Percentiles rank a stretch among this genome's conserved stretches.
Conservation (phyloP, 345 rosid genomes). For the Aegle marmelos region DNA sequence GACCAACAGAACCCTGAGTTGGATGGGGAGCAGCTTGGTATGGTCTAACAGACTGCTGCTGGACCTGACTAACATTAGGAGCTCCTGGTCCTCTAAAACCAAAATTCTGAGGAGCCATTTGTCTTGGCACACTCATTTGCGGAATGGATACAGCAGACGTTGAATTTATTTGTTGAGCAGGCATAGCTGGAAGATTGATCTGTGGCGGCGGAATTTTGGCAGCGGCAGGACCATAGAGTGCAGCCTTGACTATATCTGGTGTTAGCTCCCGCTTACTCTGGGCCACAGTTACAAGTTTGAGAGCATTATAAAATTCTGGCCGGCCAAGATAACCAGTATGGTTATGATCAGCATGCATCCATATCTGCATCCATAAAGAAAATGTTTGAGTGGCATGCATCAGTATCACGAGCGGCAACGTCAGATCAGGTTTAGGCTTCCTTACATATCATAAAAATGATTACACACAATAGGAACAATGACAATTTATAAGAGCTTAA, state of each 20-base stretch:
- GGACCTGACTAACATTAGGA: slow-evolving; percentile 47
- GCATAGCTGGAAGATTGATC: slow-evolving; percentile 62
- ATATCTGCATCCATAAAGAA: slow-evolving; percentile 53
- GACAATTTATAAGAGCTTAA: not conserved
- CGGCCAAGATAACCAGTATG: slow-evolving; percentile 78
- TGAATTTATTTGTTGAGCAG: slow-evolving; percentile 44
- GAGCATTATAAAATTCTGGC: slow-evolving; percentile 80
- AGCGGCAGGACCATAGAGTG: slow-evolving; percentile 89
- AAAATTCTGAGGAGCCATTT: slow-evolving; percentile 37
- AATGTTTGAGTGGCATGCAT: slow-evolving; percentile 12
- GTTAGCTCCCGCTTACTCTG: slow-evolving; percentile 94
- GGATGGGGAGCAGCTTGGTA: slow-evolving; percentile 56
- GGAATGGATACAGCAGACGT: slow-evolving; percentile 36
- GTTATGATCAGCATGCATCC: slow-evolving; percentile 83
- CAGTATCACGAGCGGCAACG: not conserved
- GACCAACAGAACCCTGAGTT: slow-evolving; percentile 35
- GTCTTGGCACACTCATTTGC: slow-evolving; percentile 32
- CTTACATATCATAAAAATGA: not conserved
- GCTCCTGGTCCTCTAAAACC: slow-evolving; percentile 65
- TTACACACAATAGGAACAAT: not conserved
- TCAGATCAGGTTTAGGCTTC: not conserved
- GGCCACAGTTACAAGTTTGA: slow-evolving; percentile 94
- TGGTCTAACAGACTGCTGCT: slow-evolving; percentile 50
- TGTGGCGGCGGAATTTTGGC: slow-evolving; percentile 92
- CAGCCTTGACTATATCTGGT: slow-evolving; percentile 93